Conservation (phyloP, 1,139 yeast genomes). For the Pichia sp. region DNA sequence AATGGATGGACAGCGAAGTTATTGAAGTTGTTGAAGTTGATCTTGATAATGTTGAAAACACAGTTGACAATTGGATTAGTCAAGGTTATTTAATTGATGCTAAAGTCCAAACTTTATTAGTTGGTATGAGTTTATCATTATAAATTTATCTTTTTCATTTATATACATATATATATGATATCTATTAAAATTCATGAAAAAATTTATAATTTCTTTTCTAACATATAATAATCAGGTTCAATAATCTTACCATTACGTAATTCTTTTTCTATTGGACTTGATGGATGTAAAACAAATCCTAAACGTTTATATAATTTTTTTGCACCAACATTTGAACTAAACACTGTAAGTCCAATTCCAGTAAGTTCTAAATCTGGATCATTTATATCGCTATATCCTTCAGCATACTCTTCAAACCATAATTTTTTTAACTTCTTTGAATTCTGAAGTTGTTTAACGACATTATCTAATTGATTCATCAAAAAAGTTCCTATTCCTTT, state of each 20-base stretch:
- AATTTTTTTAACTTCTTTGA: constrained; percentile 7
- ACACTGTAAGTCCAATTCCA: constrained; percentile 46
- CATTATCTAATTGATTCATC: constrained; percentile 31
- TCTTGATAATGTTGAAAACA: constrained; percentile 48
- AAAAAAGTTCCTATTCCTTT: constrained; percentile 31
- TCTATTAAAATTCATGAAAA: too few relatives aligned
- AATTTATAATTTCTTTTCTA: constrained; percentile 18
- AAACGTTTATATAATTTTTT: constrained; percentile 36
- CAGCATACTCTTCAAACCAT: constrained; percentile 9
- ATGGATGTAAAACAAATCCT: constrained; percentile 6
- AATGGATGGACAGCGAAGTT: constrained; percentile 83
- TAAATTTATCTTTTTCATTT: not conserved
- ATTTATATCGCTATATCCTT: constrained; percentile 4
- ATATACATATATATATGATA: too few relatives aligned
- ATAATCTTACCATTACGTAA: constrained; percentile 36
- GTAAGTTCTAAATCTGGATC: constrained; percentile 13
- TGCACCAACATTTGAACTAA: constrained; percentile 40
- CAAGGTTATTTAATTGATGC: constrained; percentile 81
- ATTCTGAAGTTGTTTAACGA: constrained; percentile 24
- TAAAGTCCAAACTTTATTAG: constrained; percentile 77
- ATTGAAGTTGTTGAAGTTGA: constrained; percentile 78
- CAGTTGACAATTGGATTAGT: constrained; percentile 42
- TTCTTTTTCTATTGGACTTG: constrained; percentile 29
- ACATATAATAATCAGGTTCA: constrained; percentile 39
- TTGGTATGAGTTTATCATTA: constrained; percentile 38